Evolutionary conservation across 2,329 filamentous ascomycete species (phyloP).

Genomic region (Fusarium sp.): DNA sequence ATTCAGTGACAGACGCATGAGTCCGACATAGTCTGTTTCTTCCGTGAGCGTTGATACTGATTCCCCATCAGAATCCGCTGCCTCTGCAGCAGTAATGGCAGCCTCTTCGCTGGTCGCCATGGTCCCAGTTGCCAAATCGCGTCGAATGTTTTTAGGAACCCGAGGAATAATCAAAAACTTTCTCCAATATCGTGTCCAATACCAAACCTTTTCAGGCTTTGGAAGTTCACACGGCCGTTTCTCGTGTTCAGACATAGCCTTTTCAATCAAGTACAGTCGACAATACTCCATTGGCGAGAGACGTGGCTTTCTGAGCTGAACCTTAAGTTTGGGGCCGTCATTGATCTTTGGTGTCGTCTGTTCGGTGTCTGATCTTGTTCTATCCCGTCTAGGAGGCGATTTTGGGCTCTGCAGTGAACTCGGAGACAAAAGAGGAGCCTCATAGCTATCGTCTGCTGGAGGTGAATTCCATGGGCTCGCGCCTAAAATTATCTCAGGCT

Average conservation of each 20-base stretch:
- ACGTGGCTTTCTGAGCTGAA: constrained; percentile 44
- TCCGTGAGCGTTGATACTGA: constrained; percentile 35
- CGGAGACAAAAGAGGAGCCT: not conserved
- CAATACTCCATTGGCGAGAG: constrained; percentile 56
- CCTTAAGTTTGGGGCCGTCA: constrained; percentile 3
- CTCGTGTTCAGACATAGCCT: constrained; percentile 45
- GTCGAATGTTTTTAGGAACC: constrained; percentile 46
- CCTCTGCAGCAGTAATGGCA: not conserved
- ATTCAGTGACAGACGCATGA: constrained; percentile 50
- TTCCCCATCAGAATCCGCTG: constrained; percentile 34
- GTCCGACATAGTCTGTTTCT: constrained; percentile 18
- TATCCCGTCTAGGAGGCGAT: not conserved
- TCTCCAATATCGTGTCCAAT: constrained; percentile 52
- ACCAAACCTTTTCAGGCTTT: constrained; percentile 46
- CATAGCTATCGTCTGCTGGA: constrained; percentile 3
- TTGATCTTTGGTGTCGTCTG: constrained; percentile 9
- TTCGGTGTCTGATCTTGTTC: not conserved
- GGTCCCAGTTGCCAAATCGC: constrained; percentile 10
- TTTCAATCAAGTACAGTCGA: constrained; percentile 51
- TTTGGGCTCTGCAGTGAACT: not conserved
- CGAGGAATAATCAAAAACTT: constrained; percentile 53
- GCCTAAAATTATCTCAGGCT: constrained; percentile 31
- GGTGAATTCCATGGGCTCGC: constrained; percentile 1
- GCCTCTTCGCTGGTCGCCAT: not conserved
- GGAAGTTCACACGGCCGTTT: constrained; percentile 46